Conservation (phyloP, 805 yeast species). For the Barnettozyma salicaria region DNA sequence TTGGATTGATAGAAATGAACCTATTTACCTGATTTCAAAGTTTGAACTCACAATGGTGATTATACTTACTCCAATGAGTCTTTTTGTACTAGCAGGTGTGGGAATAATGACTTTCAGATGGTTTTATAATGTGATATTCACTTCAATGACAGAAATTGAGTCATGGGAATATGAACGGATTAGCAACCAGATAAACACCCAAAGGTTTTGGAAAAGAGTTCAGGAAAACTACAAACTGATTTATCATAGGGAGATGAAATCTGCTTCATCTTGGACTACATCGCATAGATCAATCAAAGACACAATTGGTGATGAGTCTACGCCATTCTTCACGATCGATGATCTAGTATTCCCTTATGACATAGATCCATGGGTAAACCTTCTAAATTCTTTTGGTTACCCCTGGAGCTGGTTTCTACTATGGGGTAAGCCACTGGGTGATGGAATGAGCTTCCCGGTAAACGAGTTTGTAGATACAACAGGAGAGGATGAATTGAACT, state of each 20-base stretch:
- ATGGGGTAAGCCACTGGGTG: constrained; percentile 54
- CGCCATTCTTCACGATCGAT: constrained; percentile 42
- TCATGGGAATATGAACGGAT: constrained; percentile 87
- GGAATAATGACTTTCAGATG: constrained; percentile 57
- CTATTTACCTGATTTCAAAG: constrained; percentile 49
- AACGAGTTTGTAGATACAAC: constrained; percentile 42
- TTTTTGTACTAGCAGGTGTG: constrained; percentile 58
- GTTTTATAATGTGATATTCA: constrained; percentile 42
- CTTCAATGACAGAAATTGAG: constrained; percentile 87
- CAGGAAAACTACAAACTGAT: constrained; percentile 35
- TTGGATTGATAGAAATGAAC: constrained; percentile 45
- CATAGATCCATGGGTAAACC: constrained; percentile 51
- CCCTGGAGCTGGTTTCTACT: constrained; percentile 67
- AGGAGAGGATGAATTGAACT: constrained; percentile 47
- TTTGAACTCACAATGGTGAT: constrained; percentile 51
- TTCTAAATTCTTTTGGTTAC: constrained; percentile 48
- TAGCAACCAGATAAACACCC: constrained; percentile 54
- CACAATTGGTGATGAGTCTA: constrained; percentile 9
- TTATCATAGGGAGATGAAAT: constrained; percentile 19
- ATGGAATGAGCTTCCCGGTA: constrained; percentile 53
- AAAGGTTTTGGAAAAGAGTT: constrained; percentile 46
- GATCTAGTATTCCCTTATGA: constrained; percentile 84
- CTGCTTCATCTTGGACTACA: constrained; percentile 20
- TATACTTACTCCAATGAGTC: constrained; percentile 45
- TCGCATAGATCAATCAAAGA: constrained; percentile 12